These are phyloP conservation scores for Metarhizium rileyi DNA, from an alignment of 2,329 filamentous ascomycete genomes.

Conservation along the genomic window DNA sequence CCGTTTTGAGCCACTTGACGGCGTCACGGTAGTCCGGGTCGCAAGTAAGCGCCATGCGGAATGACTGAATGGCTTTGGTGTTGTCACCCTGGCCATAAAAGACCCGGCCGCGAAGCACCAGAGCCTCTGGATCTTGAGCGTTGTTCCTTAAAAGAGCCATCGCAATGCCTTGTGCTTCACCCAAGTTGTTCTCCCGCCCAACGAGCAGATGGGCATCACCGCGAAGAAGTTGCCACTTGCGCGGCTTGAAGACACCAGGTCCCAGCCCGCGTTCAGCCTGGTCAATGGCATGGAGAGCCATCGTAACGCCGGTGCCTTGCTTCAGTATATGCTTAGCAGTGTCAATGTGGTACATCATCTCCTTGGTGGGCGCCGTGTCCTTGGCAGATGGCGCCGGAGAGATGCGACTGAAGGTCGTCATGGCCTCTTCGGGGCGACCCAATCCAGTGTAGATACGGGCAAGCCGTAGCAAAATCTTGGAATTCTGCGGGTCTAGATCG, in stretches of 20 bases:
- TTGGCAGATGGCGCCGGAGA: constrained; percentile 72
- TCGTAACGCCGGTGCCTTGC: constrained; percentile 71
- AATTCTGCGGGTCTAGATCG: constrained; percentile 73
- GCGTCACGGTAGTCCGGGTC: constrained; percentile 88
- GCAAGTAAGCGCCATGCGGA: constrained; percentile 78
- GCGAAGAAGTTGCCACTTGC: constrained; percentile 89
- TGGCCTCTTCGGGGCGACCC: constrained; percentile 77
- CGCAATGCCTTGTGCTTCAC: constrained; percentile 86
- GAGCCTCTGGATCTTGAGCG: constrained; percentile 83
- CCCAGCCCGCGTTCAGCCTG: constrained; percentile 79
- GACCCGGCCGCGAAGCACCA: constrained; percentile 79
- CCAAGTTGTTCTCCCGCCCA: constrained; percentile 78
- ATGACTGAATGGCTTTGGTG: constrained; percentile 86
- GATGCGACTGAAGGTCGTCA: constrained; percentile 73
- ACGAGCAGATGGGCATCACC: constrained; percentile 90
- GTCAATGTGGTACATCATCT: constrained; percentile 73
- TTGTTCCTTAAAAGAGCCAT: constrained; percentile 81
- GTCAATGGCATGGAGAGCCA: constrained; percentile 86
- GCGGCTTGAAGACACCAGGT: constrained; percentile 63
- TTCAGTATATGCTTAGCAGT: constrained; percentile 70
- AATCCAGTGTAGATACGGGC: constrained; percentile 84
- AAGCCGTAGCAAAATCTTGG: constrained; percentile 80
- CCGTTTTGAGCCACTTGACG: constrained; percentile 77
- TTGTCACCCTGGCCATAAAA: constrained; percentile 91
- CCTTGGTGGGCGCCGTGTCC: constrained; percentile 72